Percentiles rank a stretch among this genome's conserved stretches.
Evolutionary conservation across 108 stramenopile species (phyloP).

Genomic region (Cyclotella cryptica): DNA sequence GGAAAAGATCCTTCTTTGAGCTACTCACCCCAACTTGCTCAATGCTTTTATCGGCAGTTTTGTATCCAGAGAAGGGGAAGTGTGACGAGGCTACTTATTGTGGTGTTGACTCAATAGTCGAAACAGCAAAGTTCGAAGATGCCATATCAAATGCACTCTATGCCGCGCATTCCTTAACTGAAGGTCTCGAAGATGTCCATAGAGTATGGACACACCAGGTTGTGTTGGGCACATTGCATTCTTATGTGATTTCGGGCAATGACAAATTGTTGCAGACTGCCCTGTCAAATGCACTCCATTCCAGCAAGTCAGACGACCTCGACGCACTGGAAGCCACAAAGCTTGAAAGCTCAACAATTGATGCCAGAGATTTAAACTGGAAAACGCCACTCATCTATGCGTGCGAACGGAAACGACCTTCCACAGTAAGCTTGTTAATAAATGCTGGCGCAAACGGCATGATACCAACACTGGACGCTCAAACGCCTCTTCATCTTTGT

Average conservation of each 20-base stretch:
- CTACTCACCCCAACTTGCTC: conserved; percentile 70
- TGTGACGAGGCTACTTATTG: conserved; percentile 11
- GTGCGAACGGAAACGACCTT: conserved; percentile 53
- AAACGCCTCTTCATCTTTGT: conserved; percentile 69
- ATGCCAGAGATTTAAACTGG: conserved; percentile 73
- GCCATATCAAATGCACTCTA: conserved; percentile 62
- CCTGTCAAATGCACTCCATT: conserved; percentile 58
- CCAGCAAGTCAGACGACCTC: conserved; percentile 18
- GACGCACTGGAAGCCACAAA: conserved; percentile 16
- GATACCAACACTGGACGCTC: conserved; percentile 41
- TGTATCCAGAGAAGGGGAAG: conserved; percentile 7
- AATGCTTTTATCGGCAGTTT: conserved; percentile 65
- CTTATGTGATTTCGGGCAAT: conserved; percentile 75
- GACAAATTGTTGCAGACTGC: conserved; percentile 41
- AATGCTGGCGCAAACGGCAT: conserved; percentile 70
- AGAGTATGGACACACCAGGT: conserved; percentile 78
- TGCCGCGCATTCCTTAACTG: conserved; percentile 49
- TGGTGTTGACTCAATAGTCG: conserved; percentile 18
- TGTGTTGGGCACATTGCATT: conserved; percentile 81
- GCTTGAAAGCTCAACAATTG: conserved; percentile 59
- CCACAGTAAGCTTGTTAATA: conserved; percentile 66
- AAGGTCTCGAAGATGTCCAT: conserved; percentile 11
- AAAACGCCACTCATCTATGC: conserved; percentile 83
- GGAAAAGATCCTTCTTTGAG: conserved; percentile 71
- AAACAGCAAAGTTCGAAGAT: conserved; percentile 55